A percentile compares a stretch with the other conserved stretches of the same genome.
These are phyloP conservation scores for Paramyrothecium sp. DNA, from an alignment of 2,329 filamentous ascomycete genomes.

Conservation along the genomic window DNA sequence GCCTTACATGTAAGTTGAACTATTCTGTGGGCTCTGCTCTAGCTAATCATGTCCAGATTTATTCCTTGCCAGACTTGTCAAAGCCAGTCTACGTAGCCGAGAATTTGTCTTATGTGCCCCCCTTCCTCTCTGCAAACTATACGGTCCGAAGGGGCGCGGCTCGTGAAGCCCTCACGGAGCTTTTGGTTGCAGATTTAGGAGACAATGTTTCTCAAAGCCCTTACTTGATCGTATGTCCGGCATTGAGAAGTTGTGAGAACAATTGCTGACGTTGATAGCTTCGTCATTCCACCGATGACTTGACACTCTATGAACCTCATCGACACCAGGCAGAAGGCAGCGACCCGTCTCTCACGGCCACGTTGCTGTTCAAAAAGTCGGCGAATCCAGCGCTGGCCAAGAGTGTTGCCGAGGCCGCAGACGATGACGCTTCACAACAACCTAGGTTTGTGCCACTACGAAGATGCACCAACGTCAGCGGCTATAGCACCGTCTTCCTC, in stretches of 20 bases:
- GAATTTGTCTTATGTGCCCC: conserved; percentile 74
- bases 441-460: conserved; percentile 53
- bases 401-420: conserved; percentile 43
- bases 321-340: conserved; percentile 39
- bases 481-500: conserved; percentile 80
- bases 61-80: conserved; percentile 70
- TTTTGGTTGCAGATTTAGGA: conserved; percentile 82
- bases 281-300: conserved; percentile 75
- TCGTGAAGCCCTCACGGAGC: conserved; percentile 73
- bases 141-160: conserved; percentile 66
- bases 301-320: conserved; percentile 85
- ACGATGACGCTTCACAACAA: conserved; percentile 48
- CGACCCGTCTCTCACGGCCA: conserved; percentile 44
- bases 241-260: background rate
- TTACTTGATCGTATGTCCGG: conserved; percentile 71
- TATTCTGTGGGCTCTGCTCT: background rate
- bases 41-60: conserved; percentile 55
- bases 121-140: conserved; percentile 71
- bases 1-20: conserved; percentile 64
- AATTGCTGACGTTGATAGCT: conserved; percentile 46
- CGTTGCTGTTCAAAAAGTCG: conserved; percentile 74
- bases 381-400: conserved; percentile 67
- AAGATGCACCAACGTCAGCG: conserved; percentile 63
- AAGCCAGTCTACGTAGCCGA: conserved; percentile 73
- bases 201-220: conserved; percentile 69